phyloP scores from a whole-genome alignment of 2,329 filamentous ascomycete species.

The Sporothrix pseudoabietina region DNA sequence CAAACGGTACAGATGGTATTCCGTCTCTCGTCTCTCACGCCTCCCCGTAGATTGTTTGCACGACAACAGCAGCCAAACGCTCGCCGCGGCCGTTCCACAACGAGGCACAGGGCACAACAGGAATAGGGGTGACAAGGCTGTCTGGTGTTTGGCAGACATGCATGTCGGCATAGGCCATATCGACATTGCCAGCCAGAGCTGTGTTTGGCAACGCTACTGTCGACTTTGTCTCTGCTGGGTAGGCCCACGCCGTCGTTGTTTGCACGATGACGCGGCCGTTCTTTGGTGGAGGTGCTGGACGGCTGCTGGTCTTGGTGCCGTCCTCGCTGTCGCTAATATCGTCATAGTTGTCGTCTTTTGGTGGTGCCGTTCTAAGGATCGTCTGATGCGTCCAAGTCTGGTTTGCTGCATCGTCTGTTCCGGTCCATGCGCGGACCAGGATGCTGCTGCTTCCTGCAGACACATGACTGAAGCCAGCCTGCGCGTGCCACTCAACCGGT shows the following conservation, averaged over 20 bases:
- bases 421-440: neutral
- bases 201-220: neutral
- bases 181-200: neutral
- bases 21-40: neutral
- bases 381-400: constrained; percentile 18
- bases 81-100: constrained; percentile 47
- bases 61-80: constrained; percentile 42
- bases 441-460: constrained; percentile 12
- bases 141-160: neutral
- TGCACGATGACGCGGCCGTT: constrained; percentile 23
- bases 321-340: neutral
- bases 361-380: neutral
- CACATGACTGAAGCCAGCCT: constrained; percentile 57
- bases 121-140: neutral
- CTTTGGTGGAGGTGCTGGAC: neutral
- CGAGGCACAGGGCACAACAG: constrained; percentile 47
- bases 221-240: neutral
- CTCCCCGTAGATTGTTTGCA: constrained; percentile 34
- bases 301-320: neutral
- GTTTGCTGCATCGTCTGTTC: neutral
- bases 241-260: neutral
- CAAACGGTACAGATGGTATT: neutral
- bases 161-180: constrained; percentile 32
- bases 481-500: constrained; percentile 80
- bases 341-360: constrained; percentile 18